Conservation (phyloP, 2,329 filamentous ascomycete species). For the Chaetomiaceae sp. region DNA sequence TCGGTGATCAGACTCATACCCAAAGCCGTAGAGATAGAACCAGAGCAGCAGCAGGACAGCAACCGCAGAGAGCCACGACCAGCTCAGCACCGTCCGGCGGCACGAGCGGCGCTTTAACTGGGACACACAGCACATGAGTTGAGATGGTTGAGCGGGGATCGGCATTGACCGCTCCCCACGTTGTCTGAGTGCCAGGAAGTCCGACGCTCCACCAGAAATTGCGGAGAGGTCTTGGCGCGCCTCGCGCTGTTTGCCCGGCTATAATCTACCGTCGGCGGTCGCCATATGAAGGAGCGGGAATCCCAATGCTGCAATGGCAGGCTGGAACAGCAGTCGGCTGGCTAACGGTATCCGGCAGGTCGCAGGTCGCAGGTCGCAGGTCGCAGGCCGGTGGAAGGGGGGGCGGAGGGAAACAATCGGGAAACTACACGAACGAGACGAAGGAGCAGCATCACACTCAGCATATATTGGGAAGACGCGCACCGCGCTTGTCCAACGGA, state of each 20-base stretch:
- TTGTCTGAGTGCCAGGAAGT: neutral
- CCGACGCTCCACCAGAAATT: neutral
- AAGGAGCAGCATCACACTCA: too few relatives aligned
- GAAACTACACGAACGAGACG: neutral
- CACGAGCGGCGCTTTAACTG: slow-evolving; percentile 2
- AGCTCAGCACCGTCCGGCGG: slow-evolving; percentile 3
- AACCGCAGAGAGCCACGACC: slow-evolving; percentile 5
- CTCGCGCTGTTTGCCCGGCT: slow-evolving; percentile 6
- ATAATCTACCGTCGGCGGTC: slow-evolving; percentile 4
- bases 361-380: too few relatives aligned
- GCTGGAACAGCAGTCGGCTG: neutral
- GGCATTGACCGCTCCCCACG: neutral
- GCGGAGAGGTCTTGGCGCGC: slow-evolving; percentile 4
- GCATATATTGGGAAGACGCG: too few relatives aligned
- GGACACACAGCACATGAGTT: neutral
- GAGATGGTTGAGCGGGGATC: neutral
- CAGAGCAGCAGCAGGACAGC: slow-evolving; percentile 14
- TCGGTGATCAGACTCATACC: neutral
- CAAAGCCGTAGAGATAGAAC: slow-evolving; percentile 11
- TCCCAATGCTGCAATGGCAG: neutral
- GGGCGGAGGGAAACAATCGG: neutral
- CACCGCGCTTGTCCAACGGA: too few relatives aligned
- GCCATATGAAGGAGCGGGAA: slow-evolving; percentile 1
- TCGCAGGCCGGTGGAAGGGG: too few relatives aligned
- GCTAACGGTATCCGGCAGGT: slow-evolving; percentile 13